Conservation (phyloP, 495 filamentous ascomycete genomes). For the Hypomontagnella submonticulosa region DNA sequence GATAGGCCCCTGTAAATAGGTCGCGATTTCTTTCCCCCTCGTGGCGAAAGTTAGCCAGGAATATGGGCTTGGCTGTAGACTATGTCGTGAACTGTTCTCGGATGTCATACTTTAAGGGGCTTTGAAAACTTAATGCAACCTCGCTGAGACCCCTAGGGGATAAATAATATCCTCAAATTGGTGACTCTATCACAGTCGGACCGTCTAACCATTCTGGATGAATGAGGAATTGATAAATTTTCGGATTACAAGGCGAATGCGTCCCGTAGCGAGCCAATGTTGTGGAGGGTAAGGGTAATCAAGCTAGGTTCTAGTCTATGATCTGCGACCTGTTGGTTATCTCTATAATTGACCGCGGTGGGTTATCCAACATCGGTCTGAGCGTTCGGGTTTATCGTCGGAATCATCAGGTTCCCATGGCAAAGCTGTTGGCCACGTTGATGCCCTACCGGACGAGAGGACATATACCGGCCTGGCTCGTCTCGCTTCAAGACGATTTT, state of each 20-base stretch:
- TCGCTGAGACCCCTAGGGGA: slow-evolving; percentile 10
- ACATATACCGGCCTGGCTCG: slow-evolving; percentile 20
- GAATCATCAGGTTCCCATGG: slow-evolving; percentile 25
- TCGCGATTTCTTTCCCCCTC: slow-evolving; percentile 13
- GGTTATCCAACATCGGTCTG: background rate
- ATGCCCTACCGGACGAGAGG: slow-evolving; percentile 40
- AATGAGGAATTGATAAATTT: slow-evolving; percentile 30
- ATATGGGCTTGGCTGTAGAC: slow-evolving; percentile 14
- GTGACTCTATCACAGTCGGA: slow-evolving; percentile 23
- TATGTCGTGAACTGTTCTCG: slow-evolving; percentile 9
- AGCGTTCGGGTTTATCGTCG: slow-evolving; percentile 18
- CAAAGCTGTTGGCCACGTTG: slow-evolving; percentile 27
- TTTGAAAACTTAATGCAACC: slow-evolving; percentile 28
- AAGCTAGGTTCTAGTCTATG: slow-evolving; percentile 4
- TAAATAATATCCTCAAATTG: slow-evolving; percentile 12
- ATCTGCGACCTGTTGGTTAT: slow-evolving; percentile 17
- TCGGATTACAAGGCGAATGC: slow-evolving; percentile 18
- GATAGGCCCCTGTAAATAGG: slow-evolving; percentile 30
- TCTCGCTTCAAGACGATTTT: slow-evolving; percentile 17
- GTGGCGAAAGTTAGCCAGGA: slow-evolving; percentile 4
- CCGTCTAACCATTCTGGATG: slow-evolving; percentile 31
- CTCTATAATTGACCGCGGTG: slow-evolving; percentile 18
- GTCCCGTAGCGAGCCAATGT: slow-evolving; percentile 32
- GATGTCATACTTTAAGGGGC: slow-evolving; percentile 15
- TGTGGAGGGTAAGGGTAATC: slow-evolving; percentile 6